Evolutionary conservation across 2,329 filamentous ascomycete species (phyloP).

Genomic region (Arthrobotrys conoides): DNA sequence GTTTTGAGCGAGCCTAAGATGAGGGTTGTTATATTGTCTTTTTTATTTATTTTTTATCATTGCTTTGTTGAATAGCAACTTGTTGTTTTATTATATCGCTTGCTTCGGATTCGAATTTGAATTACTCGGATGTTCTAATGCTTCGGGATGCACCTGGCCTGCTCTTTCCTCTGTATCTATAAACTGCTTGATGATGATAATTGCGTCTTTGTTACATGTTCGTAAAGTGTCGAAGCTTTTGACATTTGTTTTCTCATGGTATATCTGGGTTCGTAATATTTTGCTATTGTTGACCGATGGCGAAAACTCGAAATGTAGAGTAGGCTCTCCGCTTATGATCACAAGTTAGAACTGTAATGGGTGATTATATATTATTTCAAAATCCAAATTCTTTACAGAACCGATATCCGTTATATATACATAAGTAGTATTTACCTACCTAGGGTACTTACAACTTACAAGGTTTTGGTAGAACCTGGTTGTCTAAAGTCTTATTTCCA

Average conservation of each 20-base stretch:
- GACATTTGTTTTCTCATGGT: background rate
- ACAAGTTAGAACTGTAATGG: too few relatives aligned
- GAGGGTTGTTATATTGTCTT: background rate
- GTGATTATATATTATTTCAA: too few relatives aligned
- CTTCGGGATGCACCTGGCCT: background rate
- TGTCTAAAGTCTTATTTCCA: background rate
- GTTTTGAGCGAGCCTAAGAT: constrained; percentile 13
- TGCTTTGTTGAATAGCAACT: background rate
- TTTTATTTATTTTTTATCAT: too few relatives aligned
- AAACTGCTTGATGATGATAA: background rate
- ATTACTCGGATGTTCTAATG: background rate
- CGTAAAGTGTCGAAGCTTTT: background rate
- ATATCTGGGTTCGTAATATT: background rate
- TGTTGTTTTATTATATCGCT: background rate
- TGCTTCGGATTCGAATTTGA: background rate
- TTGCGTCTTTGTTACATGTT: background rate
- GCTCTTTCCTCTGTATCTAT: constrained; percentile 11
- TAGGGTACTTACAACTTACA: too few relatives aligned
- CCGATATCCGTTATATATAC: too few relatives aligned
- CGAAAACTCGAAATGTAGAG: background rate
- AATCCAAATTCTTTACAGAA: too few relatives aligned
- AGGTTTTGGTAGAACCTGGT: too few relatives aligned
- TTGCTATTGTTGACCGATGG: background rate
- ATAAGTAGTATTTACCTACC: too few relatives aligned
- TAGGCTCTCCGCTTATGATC: too few relatives aligned